A percentile compares a stretch with the other conserved stretches of the same genome.
These are phyloP conservation scores for Chlorophyllum brunneum DNA, from an alignment of 768 basidiomycete species.

Conservation along the genomic window DNA sequence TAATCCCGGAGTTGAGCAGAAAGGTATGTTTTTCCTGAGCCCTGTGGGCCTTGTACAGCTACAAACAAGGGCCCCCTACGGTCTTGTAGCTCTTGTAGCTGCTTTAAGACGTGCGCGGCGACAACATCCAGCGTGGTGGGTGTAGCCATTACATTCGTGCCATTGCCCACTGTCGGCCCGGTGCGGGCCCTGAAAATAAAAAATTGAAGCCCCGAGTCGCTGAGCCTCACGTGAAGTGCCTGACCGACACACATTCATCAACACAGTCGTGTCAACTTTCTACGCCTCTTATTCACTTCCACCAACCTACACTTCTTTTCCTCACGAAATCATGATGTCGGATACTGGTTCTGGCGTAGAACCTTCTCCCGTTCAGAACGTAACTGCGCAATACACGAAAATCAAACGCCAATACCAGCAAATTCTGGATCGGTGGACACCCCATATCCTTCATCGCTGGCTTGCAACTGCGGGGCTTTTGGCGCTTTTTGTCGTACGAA, in stretches of 20 bases:
- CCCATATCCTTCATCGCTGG: constrained; percentile 89
- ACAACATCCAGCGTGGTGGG: constrained; percentile 33
- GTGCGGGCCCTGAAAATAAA: constrained; percentile 11
- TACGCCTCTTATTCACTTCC: constrained; percentile 14
- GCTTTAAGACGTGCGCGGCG: constrained; percentile 25
- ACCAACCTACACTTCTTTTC: constrained; percentile 7
- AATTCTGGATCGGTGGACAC: constrained; percentile 88
- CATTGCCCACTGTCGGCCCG: constrained; percentile 1
- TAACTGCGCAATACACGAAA: constrained; percentile 44
- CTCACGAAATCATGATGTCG: constrained; percentile 46
- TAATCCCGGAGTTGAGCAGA: constrained; percentile 49
- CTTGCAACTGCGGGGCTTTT: constrained; percentile 68
- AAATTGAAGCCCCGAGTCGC: not conserved
- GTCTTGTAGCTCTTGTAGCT: constrained; percentile 21
- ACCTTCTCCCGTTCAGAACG: constrained; percentile 44
- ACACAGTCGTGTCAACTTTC: constrained; percentile 13
- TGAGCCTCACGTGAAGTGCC: constrained; percentile 2
- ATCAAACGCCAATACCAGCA: constrained; percentile 81
- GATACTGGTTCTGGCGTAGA: constrained; percentile 43
- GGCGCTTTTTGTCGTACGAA: constrained; percentile 75
- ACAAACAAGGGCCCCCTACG: constrained; percentile 63
- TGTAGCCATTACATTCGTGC: constrained; percentile 1
- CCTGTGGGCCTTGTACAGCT: constrained; percentile 91
- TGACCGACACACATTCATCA: constrained; percentile 16
- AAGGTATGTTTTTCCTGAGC: constrained; percentile 87